Conservation (phyloP, 768 basidiomycete genomes). For the Lyophyllum atratum region DNA sequence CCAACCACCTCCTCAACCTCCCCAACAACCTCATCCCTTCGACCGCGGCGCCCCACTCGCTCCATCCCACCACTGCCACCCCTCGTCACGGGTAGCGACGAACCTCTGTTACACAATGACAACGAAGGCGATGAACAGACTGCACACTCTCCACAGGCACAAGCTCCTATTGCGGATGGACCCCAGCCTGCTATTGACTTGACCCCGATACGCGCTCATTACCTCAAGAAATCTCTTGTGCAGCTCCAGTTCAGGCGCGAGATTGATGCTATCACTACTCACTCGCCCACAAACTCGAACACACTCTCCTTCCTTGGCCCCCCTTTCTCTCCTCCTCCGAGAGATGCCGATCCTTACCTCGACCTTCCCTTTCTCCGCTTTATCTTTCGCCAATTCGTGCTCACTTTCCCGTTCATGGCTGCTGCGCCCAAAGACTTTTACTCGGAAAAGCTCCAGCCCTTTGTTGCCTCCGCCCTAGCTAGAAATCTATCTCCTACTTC, state of each 20-base stretch:
- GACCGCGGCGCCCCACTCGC: conserved; percentile 20
- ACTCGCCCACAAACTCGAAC: conserved; percentile 49
- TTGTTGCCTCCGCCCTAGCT: conserved; percentile 78
- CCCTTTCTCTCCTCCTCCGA: conserved; percentile 78
- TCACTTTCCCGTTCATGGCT: conserved; percentile 94
- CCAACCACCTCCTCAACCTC: background rate
- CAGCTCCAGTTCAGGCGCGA: conserved; percentile 85
- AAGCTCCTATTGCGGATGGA: background rate
- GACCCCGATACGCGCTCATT: conserved; percentile 91
- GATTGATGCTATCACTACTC: conserved; percentile 63
- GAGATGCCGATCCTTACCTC: conserved; percentile 46
- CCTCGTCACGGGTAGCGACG: conserved; percentile 1
- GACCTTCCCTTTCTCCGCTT: conserved; percentile 90
- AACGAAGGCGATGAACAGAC: background rate
- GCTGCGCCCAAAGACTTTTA: conserved; percentile 91
- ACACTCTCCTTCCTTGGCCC: conserved; percentile 86
- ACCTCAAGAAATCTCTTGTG: conserved; percentile 95
- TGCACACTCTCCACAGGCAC: background rate
- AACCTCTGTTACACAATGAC: background rate
- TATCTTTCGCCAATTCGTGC: conserved; percentile 88
- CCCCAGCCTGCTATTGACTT: conserved; percentile 38
- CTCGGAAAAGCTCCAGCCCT: conserved; percentile 92
- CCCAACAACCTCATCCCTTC: background rate
- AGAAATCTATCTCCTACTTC: conserved; percentile 72
- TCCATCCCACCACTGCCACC: conserved; percentile 16